Evolutionary conservation across 345 rosid species (phyloP).

Genomic region (Populus pruinosa): DNA sequence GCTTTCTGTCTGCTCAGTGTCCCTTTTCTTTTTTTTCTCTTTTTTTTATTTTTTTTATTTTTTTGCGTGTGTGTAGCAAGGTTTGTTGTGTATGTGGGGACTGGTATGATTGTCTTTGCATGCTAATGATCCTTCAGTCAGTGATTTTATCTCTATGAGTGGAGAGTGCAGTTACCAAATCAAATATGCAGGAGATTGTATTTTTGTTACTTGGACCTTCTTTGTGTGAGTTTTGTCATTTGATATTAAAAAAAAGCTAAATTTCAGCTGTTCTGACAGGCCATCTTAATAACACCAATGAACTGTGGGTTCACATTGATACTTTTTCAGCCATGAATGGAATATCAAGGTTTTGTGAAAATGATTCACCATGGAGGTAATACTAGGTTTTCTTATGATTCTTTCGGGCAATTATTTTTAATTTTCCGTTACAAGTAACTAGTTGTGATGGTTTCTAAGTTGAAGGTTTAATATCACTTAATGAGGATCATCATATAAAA

Average conservation of each 20-base stretch:
- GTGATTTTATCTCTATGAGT: too few relatives aligned
- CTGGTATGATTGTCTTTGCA: not conserved
- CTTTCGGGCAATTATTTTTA: not conserved
- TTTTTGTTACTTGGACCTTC: not conserved
- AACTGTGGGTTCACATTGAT: slow-evolving; percentile 80
- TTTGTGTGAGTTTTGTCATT: not conserved
- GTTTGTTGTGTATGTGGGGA: too few relatives aligned
- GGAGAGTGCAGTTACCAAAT: not conserved
- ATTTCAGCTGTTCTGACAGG: slow-evolving; percentile 36
- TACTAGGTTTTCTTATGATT: slow-evolving; percentile 11
- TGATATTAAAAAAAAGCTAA: not conserved
- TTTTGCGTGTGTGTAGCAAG: too few relatives aligned
- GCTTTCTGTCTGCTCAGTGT: not conserved
- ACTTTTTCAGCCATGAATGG: slow-evolving; percentile 94
- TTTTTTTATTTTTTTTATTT: accelerated
- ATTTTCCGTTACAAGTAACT: not conserved
- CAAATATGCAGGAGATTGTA: not conserved
- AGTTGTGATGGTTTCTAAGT: not conserved
- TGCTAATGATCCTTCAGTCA: not conserved
- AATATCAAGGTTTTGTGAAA: slow-evolving; percentile 87
- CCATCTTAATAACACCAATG: slow-evolving; percentile 32
- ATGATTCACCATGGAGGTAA: slow-evolving; percentile 81
- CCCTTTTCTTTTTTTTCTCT: too few relatives aligned
- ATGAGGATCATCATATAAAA: not conserved
- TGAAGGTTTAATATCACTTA: not conserved